Evolutionary conservation across 495 filamentous ascomycete species (phyloP).

Genomic region (Baudoinia panamericana): DNA sequence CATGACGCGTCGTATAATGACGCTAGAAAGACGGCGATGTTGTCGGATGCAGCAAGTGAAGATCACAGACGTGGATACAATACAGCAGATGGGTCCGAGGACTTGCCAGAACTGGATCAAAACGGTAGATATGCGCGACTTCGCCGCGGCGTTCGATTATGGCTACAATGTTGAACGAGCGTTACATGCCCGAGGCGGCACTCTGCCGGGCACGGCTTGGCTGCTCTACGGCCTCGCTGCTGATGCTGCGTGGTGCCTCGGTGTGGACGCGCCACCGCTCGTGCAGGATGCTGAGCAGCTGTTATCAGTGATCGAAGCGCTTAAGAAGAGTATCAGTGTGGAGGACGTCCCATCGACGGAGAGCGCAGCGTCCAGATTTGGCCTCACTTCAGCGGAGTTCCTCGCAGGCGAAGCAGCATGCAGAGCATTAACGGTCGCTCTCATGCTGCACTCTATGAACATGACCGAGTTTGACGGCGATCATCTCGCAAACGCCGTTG

Average conservation of each 20-base stretch:
- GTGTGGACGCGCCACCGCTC: background rate
- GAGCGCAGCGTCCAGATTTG: background rate
- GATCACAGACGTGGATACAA: background rate
- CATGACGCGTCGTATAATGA: conserved; percentile 4
- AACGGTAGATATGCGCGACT: conserved; percentile 12
- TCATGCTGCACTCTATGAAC: background rate
- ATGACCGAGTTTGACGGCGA: too few species aligned
- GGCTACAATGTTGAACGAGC: conserved; percentile 16
- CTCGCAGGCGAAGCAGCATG: conserved; percentile 8
- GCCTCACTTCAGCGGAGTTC: background rate
- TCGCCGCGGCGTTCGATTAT: conserved; percentile 14
- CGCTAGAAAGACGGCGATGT: conserved; percentile 13
- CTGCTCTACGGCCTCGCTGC: conserved; percentile 6
- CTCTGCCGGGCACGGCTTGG: conserved; percentile 4
- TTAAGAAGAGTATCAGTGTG: background rate
- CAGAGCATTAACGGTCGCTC: background rate
- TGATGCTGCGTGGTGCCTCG: conserved; percentile 10
- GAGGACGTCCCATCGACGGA: background rate
- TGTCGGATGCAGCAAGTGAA: conserved; percentile 6
- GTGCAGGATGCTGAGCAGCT: conserved; percentile 2
- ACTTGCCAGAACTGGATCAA: conserved; percentile 10
- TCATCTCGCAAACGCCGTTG: too few species aligned
- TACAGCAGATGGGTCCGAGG: conserved; percentile 5
- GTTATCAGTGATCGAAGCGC: background rate
- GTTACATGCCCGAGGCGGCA: conserved; percentile 2